Percentiles rank a stretch among this genome's conserved stretches.
phyloP scores from a whole-genome alignment of 106 monocot species.

The Phalaenopsis equestris region DNA sequence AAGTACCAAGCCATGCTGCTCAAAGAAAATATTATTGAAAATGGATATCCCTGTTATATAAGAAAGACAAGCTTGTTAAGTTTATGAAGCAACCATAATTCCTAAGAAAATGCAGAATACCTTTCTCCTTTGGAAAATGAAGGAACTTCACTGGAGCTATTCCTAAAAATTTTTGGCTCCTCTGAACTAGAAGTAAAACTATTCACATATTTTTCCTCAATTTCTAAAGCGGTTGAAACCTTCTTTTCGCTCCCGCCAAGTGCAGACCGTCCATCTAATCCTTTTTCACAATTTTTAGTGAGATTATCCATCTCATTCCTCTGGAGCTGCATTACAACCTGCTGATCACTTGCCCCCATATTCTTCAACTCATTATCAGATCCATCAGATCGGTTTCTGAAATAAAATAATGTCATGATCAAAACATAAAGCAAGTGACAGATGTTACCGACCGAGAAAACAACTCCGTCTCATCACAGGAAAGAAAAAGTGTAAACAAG shows the following conservation, averaged over 20 bases:
- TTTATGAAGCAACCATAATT: background rate
- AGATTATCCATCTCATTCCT: constrained; percentile 12
- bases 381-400: constrained; percentile 19
- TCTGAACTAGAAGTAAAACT: constrained; percentile 1
- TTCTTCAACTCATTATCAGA: constrained; percentile 14
- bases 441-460: background rate
- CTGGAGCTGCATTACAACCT: constrained; percentile 14
- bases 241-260: background rate
- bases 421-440: background rate
- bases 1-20: background rate
- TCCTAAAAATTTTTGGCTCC: constrained; percentile 19
- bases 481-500: background rate
- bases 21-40: background rate
- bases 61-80: background rate
- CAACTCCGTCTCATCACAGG: background rate
- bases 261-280: background rate
- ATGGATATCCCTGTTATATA: background rate
- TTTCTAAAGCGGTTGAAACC: constrained; percentile 2
- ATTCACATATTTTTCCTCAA: constrained; percentile 12
- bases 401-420: constrained; percentile 3
- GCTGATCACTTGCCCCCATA: constrained; percentile 13
- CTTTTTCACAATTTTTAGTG: constrained; percentile 13
- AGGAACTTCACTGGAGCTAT: constrained; percentile 15
- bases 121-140: constrained; percentile 31
- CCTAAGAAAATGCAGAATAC: constrained; percentile 11